Base-by-base conservation (phyloP, 2,329 filamentous ascomycete species). In the Alternaria incomplexa region DNA sequence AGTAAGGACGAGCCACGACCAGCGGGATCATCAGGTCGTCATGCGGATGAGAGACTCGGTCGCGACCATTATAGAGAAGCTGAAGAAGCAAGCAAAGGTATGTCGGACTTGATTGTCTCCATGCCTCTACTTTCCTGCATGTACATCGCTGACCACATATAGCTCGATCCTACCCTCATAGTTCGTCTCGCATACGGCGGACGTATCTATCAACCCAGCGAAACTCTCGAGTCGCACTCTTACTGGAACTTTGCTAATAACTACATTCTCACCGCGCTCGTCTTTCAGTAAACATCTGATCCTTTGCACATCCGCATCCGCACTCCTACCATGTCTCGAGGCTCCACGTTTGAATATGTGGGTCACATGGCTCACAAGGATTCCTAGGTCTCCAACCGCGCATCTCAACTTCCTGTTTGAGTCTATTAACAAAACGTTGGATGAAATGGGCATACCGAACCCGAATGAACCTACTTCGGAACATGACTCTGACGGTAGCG, bases 151-250 rank as follows among this genome's bases (percentile, higher is more conserved):
- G 20, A 70, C 55, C 15, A 10, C 22, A 6, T n/a, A 11, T 46
- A 68, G 90, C 82, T 94, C 30, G 79, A 85, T 2, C 76, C 83
- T 8, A 83, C 82, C 47, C 88, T 87, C 64, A 86, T 84, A 51
- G 83, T 97, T 54, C 88, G 88, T 57, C 86, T 97, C 62, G 90
- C 89, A 20, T 96, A 97, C 77, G 86, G 96, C 79, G 94, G 94
- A 69, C 93, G 89, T 76, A 87, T 94, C 54, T 85, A 97, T 48
- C 89, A 89, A 67, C 92, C 95, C 67, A 85, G 85, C 57, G 77
- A n/a, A n/a, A n/a, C n/a, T n/a, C n/a, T n/a, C n/a, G n/a, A n/a
- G n/a, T n/a, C n/a, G n/a, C n/a, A n/a, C n/a, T n/a, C n/a, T n/a
- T n/a, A n/a, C n/a, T 97, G 92, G 91, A 87, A 89, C 71, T 85